Base-by-base conservation (phyloP, 2,329 filamentous ascomycete genomes). In the Penicillium aurantiogriseum region DNA sequence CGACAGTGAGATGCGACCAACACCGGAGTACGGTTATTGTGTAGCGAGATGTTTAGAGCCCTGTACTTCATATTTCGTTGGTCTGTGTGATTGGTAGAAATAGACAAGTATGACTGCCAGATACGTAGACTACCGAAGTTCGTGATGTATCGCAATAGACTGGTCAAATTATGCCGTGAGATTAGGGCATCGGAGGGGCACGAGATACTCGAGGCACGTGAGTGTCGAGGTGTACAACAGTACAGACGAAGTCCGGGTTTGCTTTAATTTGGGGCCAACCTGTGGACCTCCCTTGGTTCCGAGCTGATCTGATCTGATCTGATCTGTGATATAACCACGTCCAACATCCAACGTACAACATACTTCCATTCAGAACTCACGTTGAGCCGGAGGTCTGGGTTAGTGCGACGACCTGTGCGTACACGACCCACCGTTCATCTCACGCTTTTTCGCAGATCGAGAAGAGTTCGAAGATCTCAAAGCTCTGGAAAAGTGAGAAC, bases 341-440 rank as follows among this genome's bases (percentile, higher is more conserved):
- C 15, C 38, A 51, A 25, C 29, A 33, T 13, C 11, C 31, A 4
- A 9, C 8, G 23, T 27, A 29, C 15, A 33, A 10, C 6, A 8
- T 25, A 47, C 42, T 35, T 21, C 44, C 25, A 23, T 53, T 53
- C 25, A 13, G 19, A 48, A 35, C 40, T 39, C 36, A 27, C 36
- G 2, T 19, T 23, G 7, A 40, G 40, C 39, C 35, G 25, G 40
- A 49, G 36, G 43, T 17, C 11, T 13, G 19, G 21, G 15, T 44
- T 52, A 52, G 50, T 46, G 39, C 39, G 39, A 55, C 51, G 54
- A 47, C 38, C 42, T 52, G 49, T 43, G 48, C 49, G 33, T 35
- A 42, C 40, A 35, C 43, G 59, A 61, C 57, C 59, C 59, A 61
- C 59, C 51, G 53, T 59, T 61, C 58, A 54, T 54, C 38, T 50